phyloP scores from a whole-genome alignment of 177 flowering plant species.

The Vitis hybrid region DNA sequence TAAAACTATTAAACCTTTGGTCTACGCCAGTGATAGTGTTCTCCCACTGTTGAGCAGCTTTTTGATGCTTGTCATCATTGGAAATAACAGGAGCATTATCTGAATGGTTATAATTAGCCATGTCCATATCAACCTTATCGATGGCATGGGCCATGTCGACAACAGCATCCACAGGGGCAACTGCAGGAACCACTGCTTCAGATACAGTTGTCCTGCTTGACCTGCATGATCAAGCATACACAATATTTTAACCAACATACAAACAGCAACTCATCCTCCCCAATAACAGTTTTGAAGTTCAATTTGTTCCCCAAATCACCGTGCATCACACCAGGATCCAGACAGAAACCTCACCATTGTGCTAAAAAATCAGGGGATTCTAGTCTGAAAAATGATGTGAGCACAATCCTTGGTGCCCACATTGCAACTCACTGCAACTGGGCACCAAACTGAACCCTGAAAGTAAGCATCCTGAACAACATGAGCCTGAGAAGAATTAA shows the following conservation, averaged over 20 bases:
- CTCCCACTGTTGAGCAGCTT: constrained; percentile 57
- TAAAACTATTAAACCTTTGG: constrained; percentile 60
- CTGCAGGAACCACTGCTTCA: constrained; percentile 39
- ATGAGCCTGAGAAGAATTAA: too few species aligned
- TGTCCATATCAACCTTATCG: constrained; percentile 28
- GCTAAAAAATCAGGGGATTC: background rate
- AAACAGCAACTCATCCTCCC: background rate
- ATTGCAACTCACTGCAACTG: background rate
- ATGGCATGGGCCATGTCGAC: constrained; percentile 19
- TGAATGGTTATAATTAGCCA: constrained; percentile 19
- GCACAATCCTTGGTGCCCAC: too few species aligned
- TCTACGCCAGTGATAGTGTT: constrained; percentile 67
- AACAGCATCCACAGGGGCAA: constrained; percentile 18
- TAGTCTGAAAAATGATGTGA: too few species aligned
- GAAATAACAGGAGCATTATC: background rate
- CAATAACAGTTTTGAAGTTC: background rate
- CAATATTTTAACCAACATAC: constrained; percentile 2
- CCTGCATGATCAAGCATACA: constrained; percentile 37
- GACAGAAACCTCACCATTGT: background rate
- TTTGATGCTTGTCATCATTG: constrained; percentile 28
- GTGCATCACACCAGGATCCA: background rate
- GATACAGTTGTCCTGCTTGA: constrained; percentile 64
- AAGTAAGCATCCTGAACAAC: background rate
- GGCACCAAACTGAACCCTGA: constrained; percentile 5
- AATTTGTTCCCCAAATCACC: background rate